Conservation (phyloP, 129 eudicot species). For the Solidago caesia region DNA sequence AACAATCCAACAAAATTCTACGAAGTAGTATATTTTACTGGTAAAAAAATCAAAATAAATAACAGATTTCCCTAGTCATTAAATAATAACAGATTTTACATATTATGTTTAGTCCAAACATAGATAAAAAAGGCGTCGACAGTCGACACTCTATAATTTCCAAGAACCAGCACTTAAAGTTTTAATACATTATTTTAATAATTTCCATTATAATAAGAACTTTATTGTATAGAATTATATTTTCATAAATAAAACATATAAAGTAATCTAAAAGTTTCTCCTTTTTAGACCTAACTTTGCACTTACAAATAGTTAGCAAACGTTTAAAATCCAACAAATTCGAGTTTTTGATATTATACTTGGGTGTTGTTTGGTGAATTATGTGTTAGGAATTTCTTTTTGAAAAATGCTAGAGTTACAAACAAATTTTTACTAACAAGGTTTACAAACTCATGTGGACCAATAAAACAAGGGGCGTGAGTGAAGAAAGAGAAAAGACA, state of each 20-base stretch:
- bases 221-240: not conserved
- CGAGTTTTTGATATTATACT: not conserved
- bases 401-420: no score
- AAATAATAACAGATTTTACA: not conserved
- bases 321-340: not conserved
- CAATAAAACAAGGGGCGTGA: no score
- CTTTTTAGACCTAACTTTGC: constrained; percentile 5
- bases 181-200: not conserved
- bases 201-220: not conserved
- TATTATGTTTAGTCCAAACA: constrained; percentile 1
- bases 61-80: no score
- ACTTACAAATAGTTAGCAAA: not conserved
- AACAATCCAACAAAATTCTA: no score
- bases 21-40: no score
- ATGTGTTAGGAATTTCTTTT: no score
- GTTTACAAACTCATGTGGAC: no score
- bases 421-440: no score
- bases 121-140: not conserved
- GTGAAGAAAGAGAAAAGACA: no score
- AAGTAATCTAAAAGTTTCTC: not conserved
- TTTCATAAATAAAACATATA: not conserved
- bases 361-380: not conserved
- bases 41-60: no score
- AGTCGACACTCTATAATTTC: not conserved
- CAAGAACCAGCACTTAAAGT: constrained; percentile 5